phyloP scores from a whole-genome alignment of 2,329 filamentous ascomycete genomes.

The Emericellopsis cladophorae region DNA sequence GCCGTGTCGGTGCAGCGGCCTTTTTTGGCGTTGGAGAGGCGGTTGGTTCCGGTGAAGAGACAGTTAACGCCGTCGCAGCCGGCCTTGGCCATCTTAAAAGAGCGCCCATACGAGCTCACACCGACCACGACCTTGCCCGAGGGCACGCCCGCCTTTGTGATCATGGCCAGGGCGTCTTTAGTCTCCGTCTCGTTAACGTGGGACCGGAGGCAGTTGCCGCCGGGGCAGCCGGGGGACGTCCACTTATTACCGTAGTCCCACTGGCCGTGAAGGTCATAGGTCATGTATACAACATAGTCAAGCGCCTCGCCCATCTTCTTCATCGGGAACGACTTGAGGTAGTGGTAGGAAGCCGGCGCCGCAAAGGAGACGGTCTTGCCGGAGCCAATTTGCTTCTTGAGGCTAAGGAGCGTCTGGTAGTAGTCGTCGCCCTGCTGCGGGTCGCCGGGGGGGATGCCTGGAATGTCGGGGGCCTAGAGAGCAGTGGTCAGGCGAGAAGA shows the following conservation, averaged over 20 bases:
- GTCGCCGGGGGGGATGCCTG: slow-evolving; percentile 10
- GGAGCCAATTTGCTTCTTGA: slow-evolving; percentile 13
- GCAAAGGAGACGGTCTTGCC: slow-evolving; percentile 21
- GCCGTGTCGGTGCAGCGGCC: slow-evolving; percentile 14
- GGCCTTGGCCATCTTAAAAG: slow-evolving; percentile 16
- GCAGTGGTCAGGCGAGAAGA: not conserved
- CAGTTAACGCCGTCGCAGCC: slow-evolving; percentile 13
- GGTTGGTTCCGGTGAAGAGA: slow-evolving; percentile 14
- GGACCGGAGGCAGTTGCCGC: slow-evolving; percentile 19
- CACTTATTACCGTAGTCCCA: slow-evolving; percentile 16
- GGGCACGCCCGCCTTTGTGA: slow-evolving; percentile 19
- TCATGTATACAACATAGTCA: slow-evolving; percentile 20
- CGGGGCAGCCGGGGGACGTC: slow-evolving; percentile 10
- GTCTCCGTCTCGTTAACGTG: slow-evolving; percentile 24
- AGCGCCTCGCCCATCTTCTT: slow-evolving; percentile 12
- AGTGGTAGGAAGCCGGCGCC: slow-evolving; percentile 24
- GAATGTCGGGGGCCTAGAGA: slow-evolving; percentile 10
- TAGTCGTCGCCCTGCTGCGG: slow-evolving; percentile 14
- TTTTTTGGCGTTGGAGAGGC: slow-evolving; percentile 6
- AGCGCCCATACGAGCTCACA: slow-evolving; percentile 16
- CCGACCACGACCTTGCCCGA: slow-evolving; percentile 17
- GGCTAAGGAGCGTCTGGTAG: slow-evolving; percentile 18
- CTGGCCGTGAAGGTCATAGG: slow-evolving; percentile 18
- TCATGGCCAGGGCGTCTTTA: slow-evolving; percentile 15
- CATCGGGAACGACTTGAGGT: slow-evolving; percentile 21